Base-by-base conservation (phyloP, 140 eudicot species). In the Cichorium intybus region DNA sequence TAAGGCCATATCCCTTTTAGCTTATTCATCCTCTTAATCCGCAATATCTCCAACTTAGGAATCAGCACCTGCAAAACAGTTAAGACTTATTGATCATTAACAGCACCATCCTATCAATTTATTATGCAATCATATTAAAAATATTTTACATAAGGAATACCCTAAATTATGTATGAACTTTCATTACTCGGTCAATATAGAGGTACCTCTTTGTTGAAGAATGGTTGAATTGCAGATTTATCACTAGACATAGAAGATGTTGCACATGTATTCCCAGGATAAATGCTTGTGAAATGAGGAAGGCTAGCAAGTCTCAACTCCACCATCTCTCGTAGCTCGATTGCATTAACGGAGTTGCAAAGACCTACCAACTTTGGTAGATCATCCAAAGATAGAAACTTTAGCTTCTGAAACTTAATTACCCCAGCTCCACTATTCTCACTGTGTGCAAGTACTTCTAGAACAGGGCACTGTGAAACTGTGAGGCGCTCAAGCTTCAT, bases 1-100 rank as follows among this genome's bases (percentile, higher is more conserved):
- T 41, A 46, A 0, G 69, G 12, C 69, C 69, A 63, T 63, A 63
- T 27, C 6, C 46, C 55, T 41, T 63, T 46, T 28, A 63, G 17
- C 27, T 46, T 45, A 24, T 26, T 12, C 69, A 63, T 63, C 27
- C 1, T 3, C 26, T 5, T 4, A 24, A 63, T 46, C 20, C 26
- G 5, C 12, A 63, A 0, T 27, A 9, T 26, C 57, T 63, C 69
- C 12, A 63, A 26, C 56, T 24, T 46, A 24, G 69, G 69, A 45
- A 27, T 27, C 27, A 6, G n/a, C 16, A 1, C 56, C 69, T 63
- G 46, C 10, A 26, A 7, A 46, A 24, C 5, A 26, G 7, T 16
- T 10, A 26, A 21, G 5, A 11, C 11, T 10, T 35, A 18, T 59
- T 34, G 16, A 15, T 41, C 3, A 41, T 41, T 5, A 41, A 11